Evolutionary conservation across 768 basidiomycete species (phyloP).

Genomic region (Neoboletus magnificus): DNA sequence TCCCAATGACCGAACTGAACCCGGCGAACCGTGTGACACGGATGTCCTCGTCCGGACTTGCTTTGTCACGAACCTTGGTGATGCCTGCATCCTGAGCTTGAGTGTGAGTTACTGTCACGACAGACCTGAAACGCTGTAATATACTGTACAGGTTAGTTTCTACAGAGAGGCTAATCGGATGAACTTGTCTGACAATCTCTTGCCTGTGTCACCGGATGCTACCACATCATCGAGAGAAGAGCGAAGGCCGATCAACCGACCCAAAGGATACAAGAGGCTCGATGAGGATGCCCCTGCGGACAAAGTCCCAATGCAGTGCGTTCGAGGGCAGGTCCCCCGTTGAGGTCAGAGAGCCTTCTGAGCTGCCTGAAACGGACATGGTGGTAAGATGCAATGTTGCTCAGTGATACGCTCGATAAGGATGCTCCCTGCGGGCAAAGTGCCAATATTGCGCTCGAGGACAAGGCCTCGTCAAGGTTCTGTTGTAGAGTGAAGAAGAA

Average conservation of each 20-base stretch:
- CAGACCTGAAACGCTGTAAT: no score
- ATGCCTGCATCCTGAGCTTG: no score
- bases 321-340: background rate
- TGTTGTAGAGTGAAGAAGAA: background rate
- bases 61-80: no score
- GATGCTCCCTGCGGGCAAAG: background rate
- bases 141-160: no score
- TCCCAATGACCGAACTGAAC: no score
- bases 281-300: background rate
- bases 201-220: background rate
- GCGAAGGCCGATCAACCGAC: constrained; percentile 7
- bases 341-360: background rate
- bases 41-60: no score
- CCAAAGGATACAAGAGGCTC: constrained; percentile 3
- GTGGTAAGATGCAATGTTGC: background rate
- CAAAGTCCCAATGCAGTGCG: background rate
- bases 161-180: no score
- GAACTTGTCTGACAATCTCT: no score
- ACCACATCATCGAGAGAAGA: background rate
- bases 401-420: background rate
- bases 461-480: background rate
- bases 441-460: background rate
- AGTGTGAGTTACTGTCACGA: no score
- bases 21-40: no score
- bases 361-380: background rate